Percentiles rank a stretch among this genome's conserved stretches.
phyloP scores from a whole-genome alignment of 1,284 basidiomycete genomes.

The Apiotrichum sp. region DNA sequence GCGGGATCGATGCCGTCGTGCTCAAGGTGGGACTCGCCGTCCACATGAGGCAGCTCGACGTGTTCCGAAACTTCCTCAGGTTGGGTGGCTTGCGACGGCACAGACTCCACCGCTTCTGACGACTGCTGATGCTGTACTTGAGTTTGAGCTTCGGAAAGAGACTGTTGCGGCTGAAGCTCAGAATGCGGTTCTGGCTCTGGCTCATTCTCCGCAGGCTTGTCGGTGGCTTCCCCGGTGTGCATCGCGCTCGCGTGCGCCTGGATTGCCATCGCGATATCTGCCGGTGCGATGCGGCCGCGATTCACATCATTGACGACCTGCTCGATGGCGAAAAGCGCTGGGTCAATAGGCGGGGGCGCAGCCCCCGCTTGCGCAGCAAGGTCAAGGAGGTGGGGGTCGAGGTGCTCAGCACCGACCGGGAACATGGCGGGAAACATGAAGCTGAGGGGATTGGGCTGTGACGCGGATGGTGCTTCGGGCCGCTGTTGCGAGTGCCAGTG shows the following conservation, averaged over 20 bases:
- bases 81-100: no score
- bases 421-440: background rate
- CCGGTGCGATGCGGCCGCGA: slow-evolving; percentile 21
- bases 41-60: background rate
- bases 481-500: background rate
- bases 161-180: background rate
- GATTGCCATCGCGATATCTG: slow-evolving; percentile 3
- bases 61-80: background rate
- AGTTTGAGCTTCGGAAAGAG: no score
- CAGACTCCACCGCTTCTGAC: background rate
- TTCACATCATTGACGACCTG: slow-evolving; percentile 34
- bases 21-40: slow-evolving; percentile 12
- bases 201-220: background rate
- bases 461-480: background rate
- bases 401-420: slow-evolving; percentile 15
- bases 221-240: background rate
- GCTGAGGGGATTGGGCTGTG: background rate
- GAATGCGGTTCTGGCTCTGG: background rate
- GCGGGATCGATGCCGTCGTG: slow-evolving; percentile 42
- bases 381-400: slow-evolving; percentile 14
- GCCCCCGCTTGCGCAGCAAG: background rate
- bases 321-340: slow-evolving; percentile 32
- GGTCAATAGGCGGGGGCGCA: slow-evolving; percentile 23
- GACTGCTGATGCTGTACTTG: background rate
- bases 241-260: no score